Evolutionary conservation across 805 yeast species (phyloP), one percentile per base, ranked within the genome.

Genomic region (Lachancea sp.): DNA sequence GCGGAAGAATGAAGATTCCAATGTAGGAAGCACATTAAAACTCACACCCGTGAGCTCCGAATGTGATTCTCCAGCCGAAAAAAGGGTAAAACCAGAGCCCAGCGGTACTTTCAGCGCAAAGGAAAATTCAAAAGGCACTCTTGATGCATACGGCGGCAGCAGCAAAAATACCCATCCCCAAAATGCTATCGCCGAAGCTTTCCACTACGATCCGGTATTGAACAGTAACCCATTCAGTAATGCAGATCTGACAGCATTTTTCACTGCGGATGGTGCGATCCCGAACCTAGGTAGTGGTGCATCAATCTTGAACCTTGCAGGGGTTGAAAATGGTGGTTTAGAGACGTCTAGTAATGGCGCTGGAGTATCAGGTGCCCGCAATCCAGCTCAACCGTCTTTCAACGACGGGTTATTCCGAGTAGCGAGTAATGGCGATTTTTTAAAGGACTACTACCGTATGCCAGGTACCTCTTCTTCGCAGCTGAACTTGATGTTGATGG

Each of bases 191-290:
- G 56, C 52, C 4, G 61, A 54, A 30, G 63, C 63, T 1, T 47
- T 60, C 19, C 60, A 60, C 22, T 41, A 54, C 18, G 64, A 60
- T 38, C 61, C 64, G 4, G 59, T 58, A 5, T 43, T 60, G 32
- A 58, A 56, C 31, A 48, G 52, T 12, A 56, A 52, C 40, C 46
- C 49, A 5, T 46, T 51, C 28, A 51, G 56, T 38, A 48, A 49
- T 33, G 32, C 41, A 2, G 60, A 56, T 34, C 40, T 58, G 19
- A 43, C 46, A 2, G 45, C 48, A 12, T 52, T 49, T 33, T 51
- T 52, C 38, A 40, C 36, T 8, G 20, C 40, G 18, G 41, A 39
- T 11, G 31, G 30, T n/a, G 34, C 24, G 17, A 21, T 29, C 3
- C 21, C 38, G 21, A 28, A 33, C 17, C 8, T 40, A 9, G 24